These are phyloP conservation scores for Phellinidium pouzarii DNA, from an alignment of 1,284 basidiomycete genomes.

Conservation along the genomic window DNA sequence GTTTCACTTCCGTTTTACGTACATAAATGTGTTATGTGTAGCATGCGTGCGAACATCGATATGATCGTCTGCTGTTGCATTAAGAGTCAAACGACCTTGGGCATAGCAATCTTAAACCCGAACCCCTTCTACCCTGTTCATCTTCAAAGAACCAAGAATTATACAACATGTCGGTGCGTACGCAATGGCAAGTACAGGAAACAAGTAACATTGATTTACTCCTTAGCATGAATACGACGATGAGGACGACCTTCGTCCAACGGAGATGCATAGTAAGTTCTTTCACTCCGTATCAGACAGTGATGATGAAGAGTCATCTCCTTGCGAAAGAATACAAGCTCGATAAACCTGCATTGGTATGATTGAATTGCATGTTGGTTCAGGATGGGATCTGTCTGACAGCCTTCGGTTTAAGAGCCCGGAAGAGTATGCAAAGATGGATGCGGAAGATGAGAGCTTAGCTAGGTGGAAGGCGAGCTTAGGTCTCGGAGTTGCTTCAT, in stretches of 20 bases:
- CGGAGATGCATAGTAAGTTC: constrained; percentile 16
- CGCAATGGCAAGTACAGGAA: not conserved
- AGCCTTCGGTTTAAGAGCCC: constrained; percentile 41
- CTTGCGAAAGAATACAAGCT: constrained; percentile 56
- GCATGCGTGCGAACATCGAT: constrained; percentile 9
- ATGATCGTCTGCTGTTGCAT: not conserved
- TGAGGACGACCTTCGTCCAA: constrained; percentile 16
- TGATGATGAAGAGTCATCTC: not conserved
- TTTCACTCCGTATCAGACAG: not conserved
- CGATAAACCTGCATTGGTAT: constrained; percentile 7
- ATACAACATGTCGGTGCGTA: no score
- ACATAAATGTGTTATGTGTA: not conserved
- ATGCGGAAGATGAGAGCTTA: constrained; percentile 81
- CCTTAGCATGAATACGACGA: constrained; percentile 14
- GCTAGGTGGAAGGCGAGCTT: constrained; percentile 88
- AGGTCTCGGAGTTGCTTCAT: constrained; percentile 57
- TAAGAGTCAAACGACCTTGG: not conserved
- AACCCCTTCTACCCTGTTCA: constrained; percentile 7
- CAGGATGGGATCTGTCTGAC: constrained; percentile 29
- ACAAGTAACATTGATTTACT: not conserved
- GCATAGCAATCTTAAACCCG: not conserved
- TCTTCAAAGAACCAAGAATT: no score
- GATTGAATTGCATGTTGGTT: not conserved
- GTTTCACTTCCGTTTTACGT: not conserved
- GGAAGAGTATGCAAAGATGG: constrained; percentile 70